A percentile compares a stretch with the other conserved stretches of the same genome.
These are phyloP conservation scores for Elongisporangium prolatum DNA, from an alignment of 352 stramenopile genomes.

Conservation along the genomic window DNA sequence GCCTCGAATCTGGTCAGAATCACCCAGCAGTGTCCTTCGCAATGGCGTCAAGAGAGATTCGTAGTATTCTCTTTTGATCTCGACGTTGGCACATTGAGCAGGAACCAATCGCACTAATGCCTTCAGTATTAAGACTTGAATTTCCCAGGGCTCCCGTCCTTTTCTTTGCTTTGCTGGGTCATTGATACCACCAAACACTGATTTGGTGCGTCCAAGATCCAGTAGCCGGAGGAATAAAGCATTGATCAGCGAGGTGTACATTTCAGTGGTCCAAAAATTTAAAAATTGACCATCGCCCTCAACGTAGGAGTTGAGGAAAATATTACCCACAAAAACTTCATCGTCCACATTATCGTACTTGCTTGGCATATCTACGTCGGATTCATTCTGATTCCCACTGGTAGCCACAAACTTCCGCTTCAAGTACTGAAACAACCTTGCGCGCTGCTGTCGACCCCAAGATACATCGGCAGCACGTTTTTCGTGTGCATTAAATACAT, in stretches of 20 bases:
- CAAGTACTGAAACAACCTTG: slow-evolving; percentile 53
- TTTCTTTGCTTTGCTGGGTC: slow-evolving; percentile 9
- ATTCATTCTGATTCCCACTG: slow-evolving; percentile 22
- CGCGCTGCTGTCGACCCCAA: slow-evolving; percentile 57
- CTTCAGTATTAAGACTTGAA: slow-evolving; percentile 79
- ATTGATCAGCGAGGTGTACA: slow-evolving; percentile 62
- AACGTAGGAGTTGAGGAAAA: slow-evolving; percentile 80
- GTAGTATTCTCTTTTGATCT: slow-evolving; percentile 54
- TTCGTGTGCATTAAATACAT: slow-evolving; percentile 68
- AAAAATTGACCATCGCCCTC: slow-evolving; percentile 76
- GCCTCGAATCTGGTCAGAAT: slow-evolving; percentile 73
- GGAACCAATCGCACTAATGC: slow-evolving; percentile 60
- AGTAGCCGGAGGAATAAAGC: slow-evolving; percentile 55
- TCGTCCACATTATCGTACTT: slow-evolving; percentile 43
- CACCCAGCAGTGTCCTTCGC: slow-evolving; percentile 54
- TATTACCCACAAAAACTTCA: slow-evolving; percentile 65
- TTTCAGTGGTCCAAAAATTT: slow-evolving; percentile 64
- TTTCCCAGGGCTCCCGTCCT: slow-evolving; percentile 52
- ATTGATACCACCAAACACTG: slow-evolving; percentile 29
- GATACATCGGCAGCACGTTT: slow-evolving; percentile 73
- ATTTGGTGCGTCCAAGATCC: slow-evolving; percentile 48
- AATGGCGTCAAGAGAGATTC: slow-evolving; percentile 59
- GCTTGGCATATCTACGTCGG: slow-evolving; percentile 7
- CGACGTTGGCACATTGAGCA: slow-evolving; percentile 40
- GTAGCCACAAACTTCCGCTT: slow-evolving; percentile 59